A percentile compares a stretch with the other conserved stretches of the same genome.
These are phyloP conservation scores for Mychonastes homosphaera DNA, from an alignment of 139 green algal genomes.

Conservation along the genomic window DNA sequence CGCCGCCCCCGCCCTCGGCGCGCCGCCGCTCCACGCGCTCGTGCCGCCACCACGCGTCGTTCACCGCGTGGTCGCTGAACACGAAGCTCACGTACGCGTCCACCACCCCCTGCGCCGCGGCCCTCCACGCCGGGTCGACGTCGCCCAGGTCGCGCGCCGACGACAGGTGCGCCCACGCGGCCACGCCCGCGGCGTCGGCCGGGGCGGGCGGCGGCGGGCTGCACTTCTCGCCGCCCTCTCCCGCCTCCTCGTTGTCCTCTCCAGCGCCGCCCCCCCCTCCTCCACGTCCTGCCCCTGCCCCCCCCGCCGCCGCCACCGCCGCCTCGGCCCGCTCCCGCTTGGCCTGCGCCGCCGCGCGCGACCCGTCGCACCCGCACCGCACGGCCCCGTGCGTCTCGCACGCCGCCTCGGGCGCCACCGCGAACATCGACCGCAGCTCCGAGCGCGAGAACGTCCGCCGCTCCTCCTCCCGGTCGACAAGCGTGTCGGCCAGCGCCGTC, in stretches of 20 bases:
- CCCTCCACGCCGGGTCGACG: conserved; percentile 33
- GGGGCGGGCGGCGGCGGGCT: too few relatives aligned
- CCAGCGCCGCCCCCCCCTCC: not conserved
- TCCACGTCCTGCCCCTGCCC: not conserved
- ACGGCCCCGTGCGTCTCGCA: conserved; percentile 53
- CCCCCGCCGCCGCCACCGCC: not conserved
- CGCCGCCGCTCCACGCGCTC: too few relatives aligned
- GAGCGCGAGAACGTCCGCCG: conserved; percentile 36
- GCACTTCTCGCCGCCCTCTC: not conserved
- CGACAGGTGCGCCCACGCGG: conserved; percentile 35
- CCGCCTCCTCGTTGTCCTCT: not conserved
- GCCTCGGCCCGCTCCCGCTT: conserved; percentile 3
- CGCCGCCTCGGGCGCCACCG: conserved; percentile 20
- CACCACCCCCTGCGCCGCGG: conserved; percentile 17
- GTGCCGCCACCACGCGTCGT: too few relatives aligned
- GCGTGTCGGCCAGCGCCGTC: conserved; percentile 36
- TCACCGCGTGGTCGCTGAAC: conserved; percentile 41
- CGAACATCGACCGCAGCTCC: conserved; percentile 42
- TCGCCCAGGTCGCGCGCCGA: conserved; percentile 22
- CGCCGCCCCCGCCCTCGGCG: not conserved
- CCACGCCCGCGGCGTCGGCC: conserved; percentile 14
- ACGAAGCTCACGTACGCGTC: conserved; percentile 42
- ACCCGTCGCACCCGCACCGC: conserved; percentile 43
- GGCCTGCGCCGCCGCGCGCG: not conserved
- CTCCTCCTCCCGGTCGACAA: conserved; percentile 27